Evolutionary conservation across 2,329 filamentous ascomycete species (phyloP).

Genomic region (Monosporascus ibericus): DNA sequence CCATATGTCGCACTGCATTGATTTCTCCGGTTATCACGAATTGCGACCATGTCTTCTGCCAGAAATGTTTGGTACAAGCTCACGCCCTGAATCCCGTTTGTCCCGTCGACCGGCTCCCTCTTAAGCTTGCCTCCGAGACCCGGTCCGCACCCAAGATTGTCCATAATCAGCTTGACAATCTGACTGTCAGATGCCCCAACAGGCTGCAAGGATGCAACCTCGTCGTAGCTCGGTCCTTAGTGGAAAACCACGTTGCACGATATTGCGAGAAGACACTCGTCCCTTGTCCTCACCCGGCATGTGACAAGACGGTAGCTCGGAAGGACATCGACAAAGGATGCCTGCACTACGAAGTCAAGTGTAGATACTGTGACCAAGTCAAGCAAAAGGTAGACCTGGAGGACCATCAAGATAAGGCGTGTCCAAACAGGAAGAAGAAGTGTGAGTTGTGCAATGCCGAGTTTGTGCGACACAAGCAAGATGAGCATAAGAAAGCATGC

Average conservation of each 20-base stretch:
- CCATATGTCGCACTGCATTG: constrained; percentile 55
- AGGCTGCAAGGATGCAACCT: constrained; percentile 42
- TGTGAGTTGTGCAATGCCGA: constrained; percentile 44
- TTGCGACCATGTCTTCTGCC: constrained; percentile 62
- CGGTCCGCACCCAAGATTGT: constrained; percentile 40
- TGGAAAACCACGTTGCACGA: constrained; percentile 49
- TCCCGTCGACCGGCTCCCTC: constrained; percentile 49
- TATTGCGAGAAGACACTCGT: constrained; percentile 52
- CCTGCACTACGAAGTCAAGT: constrained; percentile 45
- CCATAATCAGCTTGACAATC: constrained; percentile 53
- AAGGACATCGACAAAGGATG: constrained; percentile 48
- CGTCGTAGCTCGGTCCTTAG: constrained; percentile 44
- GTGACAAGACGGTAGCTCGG: constrained; percentile 44
- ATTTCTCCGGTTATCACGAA: constrained; percentile 54
- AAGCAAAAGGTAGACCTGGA: constrained; percentile 44
- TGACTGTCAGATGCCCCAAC: constrained; percentile 55
- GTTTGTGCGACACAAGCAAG: constrained; percentile 38
- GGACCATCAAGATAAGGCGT: constrained; percentile 36
- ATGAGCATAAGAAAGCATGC: constrained; percentile 43
- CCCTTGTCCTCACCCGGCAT: constrained; percentile 48
- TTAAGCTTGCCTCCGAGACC: constrained; percentile 27
- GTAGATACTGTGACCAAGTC: constrained; percentile 46
- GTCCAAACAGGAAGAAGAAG: constrained; percentile 39
- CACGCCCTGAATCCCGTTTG: constrained; percentile 40
- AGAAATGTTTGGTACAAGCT: constrained; percentile 45